Evolutionary conservation across 2,329 filamentous ascomycete species (phyloP).

Genomic region (Colletotrichum sp.): DNA sequence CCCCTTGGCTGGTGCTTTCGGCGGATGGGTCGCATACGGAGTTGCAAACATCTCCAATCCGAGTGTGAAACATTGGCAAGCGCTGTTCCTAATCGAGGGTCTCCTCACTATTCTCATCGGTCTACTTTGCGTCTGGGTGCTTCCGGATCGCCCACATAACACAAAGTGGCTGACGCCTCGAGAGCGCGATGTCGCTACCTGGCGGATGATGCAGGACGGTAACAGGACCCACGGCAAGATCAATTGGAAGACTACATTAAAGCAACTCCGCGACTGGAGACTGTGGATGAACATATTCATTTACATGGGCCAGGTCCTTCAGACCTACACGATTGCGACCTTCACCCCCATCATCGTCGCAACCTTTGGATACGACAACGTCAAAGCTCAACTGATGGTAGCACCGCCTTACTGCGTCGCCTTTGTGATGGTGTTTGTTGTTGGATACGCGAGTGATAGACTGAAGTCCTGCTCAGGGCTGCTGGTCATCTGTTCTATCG

Average conservation of each 20-base stretch:
- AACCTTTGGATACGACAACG: conserved; percentile 24
- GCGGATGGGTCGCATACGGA: conserved; percentile 45
- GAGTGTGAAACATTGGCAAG: conserved; percentile 27
- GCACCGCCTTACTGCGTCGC: conserved; percentile 22
- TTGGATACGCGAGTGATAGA: conserved; percentile 20
- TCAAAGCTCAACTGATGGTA: conserved; percentile 24
- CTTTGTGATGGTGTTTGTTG: conserved; percentile 22
- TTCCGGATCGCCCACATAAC: conserved; percentile 25
- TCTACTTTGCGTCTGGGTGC: conserved; percentile 20
- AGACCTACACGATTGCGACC: conserved; percentile 22
- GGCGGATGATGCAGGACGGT: conserved; percentile 25
- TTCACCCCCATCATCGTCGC: conserved; percentile 26
- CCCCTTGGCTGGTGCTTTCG: conserved; percentile 50
- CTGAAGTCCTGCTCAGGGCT: conserved; percentile 21
- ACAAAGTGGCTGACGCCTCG: conserved; percentile 23
- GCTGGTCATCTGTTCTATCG: conserved; percentile 16
- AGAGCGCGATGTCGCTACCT: conserved; percentile 22
- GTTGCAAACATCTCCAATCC: conserved; percentile 36
- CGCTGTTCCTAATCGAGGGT: conserved; percentile 40
- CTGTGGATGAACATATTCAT: conserved; percentile 50
- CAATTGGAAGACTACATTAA: conserved; percentile 16
- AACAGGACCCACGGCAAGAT: conserved; percentile 18
- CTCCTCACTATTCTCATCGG: conserved; percentile 36
- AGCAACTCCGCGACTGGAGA: conserved; percentile 40
- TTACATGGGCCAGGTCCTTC: conserved; percentile 36